These are phyloP conservation scores for Wallacemonas sp. DNA, from an alignment of 208 protist species.

Conservation along the genomic window DNA sequence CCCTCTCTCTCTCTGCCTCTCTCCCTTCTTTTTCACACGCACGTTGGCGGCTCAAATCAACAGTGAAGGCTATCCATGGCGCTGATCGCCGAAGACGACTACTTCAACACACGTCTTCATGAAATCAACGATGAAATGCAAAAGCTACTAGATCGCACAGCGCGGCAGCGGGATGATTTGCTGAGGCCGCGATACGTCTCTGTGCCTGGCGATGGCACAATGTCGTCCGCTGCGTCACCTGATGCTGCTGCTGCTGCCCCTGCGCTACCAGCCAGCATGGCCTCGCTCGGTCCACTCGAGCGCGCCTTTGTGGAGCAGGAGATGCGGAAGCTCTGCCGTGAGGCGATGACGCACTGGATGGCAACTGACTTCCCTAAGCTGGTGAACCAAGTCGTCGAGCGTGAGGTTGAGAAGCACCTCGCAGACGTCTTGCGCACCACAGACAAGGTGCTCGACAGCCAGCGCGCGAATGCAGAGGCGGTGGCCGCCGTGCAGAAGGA, in stretches of 20 bases:
- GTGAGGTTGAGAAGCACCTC: conserved; percentile 34
- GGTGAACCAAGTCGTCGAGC: conserved; percentile 30
- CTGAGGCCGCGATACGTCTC: conserved; percentile 8
- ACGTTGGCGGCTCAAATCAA: too few relatives aligned
- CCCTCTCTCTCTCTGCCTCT: too few relatives aligned
- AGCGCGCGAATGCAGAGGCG: conserved; percentile 23
- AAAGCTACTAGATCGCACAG: conserved; percentile 53
- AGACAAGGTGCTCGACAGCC: conserved; percentile 20
- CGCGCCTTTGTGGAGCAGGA: conserved; percentile 24
- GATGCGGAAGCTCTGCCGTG: conserved; percentile 26
- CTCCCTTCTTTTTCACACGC: too few relatives aligned
- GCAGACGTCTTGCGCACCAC: conserved; percentile 18
- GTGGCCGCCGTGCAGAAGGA: conserved; percentile 16
- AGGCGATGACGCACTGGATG: conserved; percentile 24
- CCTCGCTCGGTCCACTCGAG: conserved; percentile 8
- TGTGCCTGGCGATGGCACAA: not conserved
- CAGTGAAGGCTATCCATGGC: too few relatives aligned
- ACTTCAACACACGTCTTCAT: conserved; percentile 57
- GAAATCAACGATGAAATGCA: conserved; percentile 83
- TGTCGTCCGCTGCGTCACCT: not conserved
- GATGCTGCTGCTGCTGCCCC: not conserved
- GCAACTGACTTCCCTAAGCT: conserved; percentile 26
- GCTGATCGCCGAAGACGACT: conserved; percentile 30
- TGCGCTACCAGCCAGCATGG: not conserved
- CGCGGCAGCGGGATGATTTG: conserved; percentile 40